Evolutionary conservation across 116 monocot species (phyloP), one percentile per base, ranked within the genome.

Genomic region (Cymodocea nodosa): DNA sequence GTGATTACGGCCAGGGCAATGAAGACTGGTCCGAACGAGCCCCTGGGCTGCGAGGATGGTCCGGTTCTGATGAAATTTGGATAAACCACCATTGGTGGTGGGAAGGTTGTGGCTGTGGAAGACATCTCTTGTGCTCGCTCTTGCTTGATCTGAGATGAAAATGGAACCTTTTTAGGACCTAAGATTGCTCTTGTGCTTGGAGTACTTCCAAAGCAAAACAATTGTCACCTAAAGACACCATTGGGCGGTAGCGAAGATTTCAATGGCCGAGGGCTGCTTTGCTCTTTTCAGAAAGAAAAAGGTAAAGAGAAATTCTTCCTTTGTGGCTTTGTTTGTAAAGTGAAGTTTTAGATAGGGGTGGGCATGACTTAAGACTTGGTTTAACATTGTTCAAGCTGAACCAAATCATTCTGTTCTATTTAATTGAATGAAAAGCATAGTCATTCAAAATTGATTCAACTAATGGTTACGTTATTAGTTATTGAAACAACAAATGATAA

Each of bases 11-110:
- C 73, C 16, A 84, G 77, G 18, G 80, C 87, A 5, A 68, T 59
- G 52, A 87, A 91, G 36, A 84, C 82, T 4, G 84, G 91, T 6
- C 87, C 79, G 18, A 80, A 84, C 0, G 86, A 84, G 55, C 84
- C 90, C 35, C 73, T 77, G 49, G 83, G 62, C 54, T 69, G 37
- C 10, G 74, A 50, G 9, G 73, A 20, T 2, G 72, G 19, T 0
- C 35, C 50, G 11, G 73, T 5, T 11, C 52, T 25, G 25, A 58
- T 48, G 16, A 80, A 63, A 18, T 61, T 70, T n/a, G 77, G 73
- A 36, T 79, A 77, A 0, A 59, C 37, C 20, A 70, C 70, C 9
- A 55, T 50, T 11, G 75, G 62, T 17, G 82, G 79, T 52, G 82
- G 59, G 24, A 78, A 57, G 68, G 69, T 64, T 37, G 75, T 22